Conservation (phyloP, 345 rosid species). For the Salix purpurea region DNA sequence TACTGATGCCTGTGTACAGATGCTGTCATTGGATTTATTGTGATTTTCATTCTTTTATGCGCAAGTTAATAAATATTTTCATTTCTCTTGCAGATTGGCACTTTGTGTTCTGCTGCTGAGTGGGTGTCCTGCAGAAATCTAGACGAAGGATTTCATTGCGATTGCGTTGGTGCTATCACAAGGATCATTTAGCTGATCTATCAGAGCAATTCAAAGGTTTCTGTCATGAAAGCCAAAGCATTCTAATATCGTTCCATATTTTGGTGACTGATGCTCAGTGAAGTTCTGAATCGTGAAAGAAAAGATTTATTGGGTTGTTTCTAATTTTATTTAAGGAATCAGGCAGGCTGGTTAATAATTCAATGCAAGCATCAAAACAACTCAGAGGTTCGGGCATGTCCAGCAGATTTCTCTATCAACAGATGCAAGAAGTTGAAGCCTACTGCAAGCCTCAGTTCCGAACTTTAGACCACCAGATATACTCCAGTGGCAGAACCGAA, state of each 20-base stretch:
- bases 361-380: constrained; percentile 38
- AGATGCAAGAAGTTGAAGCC: constrained; percentile 38
- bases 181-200: neutral
- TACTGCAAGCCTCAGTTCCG: constrained; percentile 41
- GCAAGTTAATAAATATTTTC: neutral
- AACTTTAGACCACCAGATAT: constrained; percentile 26
- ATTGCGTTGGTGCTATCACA: neutral
- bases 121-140: neutral
- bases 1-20: neutral
- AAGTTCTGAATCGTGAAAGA: neutral
- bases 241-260: neutral
- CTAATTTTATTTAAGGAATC: neutral
- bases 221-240: neutral
- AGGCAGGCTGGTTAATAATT: constrained; percentile 3
- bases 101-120: neutral
- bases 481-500: constrained; percentile 24
- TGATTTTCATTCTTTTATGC: neutral
- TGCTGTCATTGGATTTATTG: neutral
- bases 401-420: constrained; percentile 36
- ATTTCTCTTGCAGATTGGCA: constrained; percentile 16
- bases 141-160: neutral
- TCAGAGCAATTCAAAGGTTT: neutral
- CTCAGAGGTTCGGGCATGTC: constrained; percentile 37
- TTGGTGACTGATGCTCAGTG: neutral
- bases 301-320: neutral